phyloP scores from a whole-genome alignment of 176 grass and related monocot genomes.

The sorghum (Sorghum bicolor) region DNA sequence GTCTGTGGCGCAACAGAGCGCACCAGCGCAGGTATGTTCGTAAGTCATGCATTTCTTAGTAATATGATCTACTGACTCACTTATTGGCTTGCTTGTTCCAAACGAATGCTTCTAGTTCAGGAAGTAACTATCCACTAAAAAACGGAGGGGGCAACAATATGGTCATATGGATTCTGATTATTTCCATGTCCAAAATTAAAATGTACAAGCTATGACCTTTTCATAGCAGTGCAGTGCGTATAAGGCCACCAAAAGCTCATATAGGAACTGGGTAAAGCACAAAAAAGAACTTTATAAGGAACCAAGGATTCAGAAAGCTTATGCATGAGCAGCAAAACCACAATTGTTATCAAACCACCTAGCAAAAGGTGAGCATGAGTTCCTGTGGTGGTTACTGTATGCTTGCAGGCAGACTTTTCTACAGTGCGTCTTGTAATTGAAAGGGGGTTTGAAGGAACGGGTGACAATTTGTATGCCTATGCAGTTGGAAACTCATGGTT shows the following conservation, averaged over 20 bases:
- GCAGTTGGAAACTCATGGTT: neutral
- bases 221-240: neutral
- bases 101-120: neutral
- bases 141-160: neutral
- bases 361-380: neutral
- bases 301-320: neutral
- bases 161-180: neutral
- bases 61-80: neutral
- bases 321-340: neutral
- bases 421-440: neutral
- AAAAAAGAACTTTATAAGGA: neutral
- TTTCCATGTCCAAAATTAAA: neutral
- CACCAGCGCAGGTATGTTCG: conserved; percentile 31
- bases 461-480: neutral
- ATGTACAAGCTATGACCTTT: neutral
- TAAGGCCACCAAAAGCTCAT: neutral
- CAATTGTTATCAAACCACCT: neutral
- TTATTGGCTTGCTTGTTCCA: neutral
- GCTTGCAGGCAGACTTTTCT: conserved; percentile 1
- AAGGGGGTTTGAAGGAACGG: neutral
- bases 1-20: neutral
- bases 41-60: neutral
- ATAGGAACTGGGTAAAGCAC: neutral
- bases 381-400: neutral
- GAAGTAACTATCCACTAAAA: neutral